These are phyloP conservation scores for Rutstroemia sp. DNA, from an alignment of 2,329 filamentous ascomycete genomes.

Conservation along the genomic window DNA sequence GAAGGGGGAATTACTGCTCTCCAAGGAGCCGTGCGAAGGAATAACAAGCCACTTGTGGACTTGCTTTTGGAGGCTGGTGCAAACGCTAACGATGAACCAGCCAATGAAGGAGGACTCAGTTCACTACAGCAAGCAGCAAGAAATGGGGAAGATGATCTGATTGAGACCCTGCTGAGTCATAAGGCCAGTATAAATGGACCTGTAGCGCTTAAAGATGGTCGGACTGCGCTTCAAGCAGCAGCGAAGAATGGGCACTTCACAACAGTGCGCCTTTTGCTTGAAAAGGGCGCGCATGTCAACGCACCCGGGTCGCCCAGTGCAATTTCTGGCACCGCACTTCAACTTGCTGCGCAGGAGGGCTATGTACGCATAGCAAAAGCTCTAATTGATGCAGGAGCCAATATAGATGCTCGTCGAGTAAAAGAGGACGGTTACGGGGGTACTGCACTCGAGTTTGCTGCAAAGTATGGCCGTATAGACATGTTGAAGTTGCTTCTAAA, in stretches of 20 bases:
- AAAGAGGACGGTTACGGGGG: not conserved
- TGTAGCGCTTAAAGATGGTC: not conserved
- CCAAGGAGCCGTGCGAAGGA: slow-evolving; percentile 8
- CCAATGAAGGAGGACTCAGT: not conserved
- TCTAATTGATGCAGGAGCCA: not conserved
- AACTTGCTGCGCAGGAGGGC: not conserved
- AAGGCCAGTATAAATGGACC: slow-evolving; percentile 16
- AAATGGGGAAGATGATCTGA: slow-evolving; percentile 1
- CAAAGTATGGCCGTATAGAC: not conserved
- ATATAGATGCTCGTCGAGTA: not conserved
- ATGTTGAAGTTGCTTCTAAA: not conserved
- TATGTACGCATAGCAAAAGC: not conserved
- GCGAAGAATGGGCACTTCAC: slow-evolving; percentile 21
- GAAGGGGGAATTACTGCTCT: slow-evolving; percentile 2
- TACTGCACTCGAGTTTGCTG: not conserved
- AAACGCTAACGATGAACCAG: not conserved
- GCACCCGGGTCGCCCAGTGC: accelerated
- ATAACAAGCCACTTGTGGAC: slow-evolving; percentile 7
- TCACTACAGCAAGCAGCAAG: slow-evolving; percentile 10
- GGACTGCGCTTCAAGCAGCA: slow-evolving; percentile 19
- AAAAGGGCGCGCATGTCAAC: slow-evolving; percentile 9
- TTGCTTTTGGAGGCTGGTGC: slow-evolving; percentile 6
- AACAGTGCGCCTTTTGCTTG: slow-evolving; percentile 32
- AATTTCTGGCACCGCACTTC: not conserved
- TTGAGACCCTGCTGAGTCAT: slow-evolving; percentile 10